These are phyloP conservation scores for Peziza echinospora DNA, from an alignment of 495 filamentous ascomycete genomes.

Conservation along the genomic window DNA sequence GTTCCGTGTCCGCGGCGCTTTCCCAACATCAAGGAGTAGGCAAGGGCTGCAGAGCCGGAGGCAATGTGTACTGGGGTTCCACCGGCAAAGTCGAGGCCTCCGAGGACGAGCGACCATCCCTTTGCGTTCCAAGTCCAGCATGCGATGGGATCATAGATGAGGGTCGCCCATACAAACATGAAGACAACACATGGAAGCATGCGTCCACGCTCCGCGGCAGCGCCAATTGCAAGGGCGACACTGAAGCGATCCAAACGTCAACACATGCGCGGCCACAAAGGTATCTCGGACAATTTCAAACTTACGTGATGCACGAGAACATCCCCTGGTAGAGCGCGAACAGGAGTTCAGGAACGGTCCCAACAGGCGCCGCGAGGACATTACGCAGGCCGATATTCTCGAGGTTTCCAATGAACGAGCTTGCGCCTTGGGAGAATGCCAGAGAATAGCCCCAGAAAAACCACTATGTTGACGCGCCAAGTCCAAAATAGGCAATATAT, in stretches of 20 bases:
- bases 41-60: slow-evolving; percentile 73
- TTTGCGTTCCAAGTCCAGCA: slow-evolving; percentile 94
- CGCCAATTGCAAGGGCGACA: slow-evolving; percentile 78
- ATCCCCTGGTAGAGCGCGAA: slow-evolving; percentile 95
- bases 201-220: slow-evolving; percentile 76
- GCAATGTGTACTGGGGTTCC: slow-evolving; percentile 92
- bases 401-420: slow-evolving; percentile 65
- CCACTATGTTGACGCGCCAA: slow-evolving; percentile 31
- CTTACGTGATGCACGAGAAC: slow-evolving; percentile 84
- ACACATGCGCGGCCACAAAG: neutral
- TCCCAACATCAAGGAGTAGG: slow-evolving; percentile 59
- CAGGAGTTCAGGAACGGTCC: slow-evolving; percentile 70
- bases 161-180: slow-evolving; percentile 88
- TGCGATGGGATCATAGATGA: slow-evolving; percentile 87
- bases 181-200: slow-evolving; percentile 89
- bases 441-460: slow-evolving; percentile 99
- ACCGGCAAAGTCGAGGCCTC: slow-evolving; percentile 87
- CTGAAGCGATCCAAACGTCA: slow-evolving; percentile 18
- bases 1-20: slow-evolving; percentile 52
- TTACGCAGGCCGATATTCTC: slow-evolving; percentile 68
- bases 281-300: slow-evolving; percentile 5
- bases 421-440: slow-evolving; percentile 70
- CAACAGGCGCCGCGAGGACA: slow-evolving; percentile 61
- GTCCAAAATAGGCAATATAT: neutral
- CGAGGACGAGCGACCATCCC: slow-evolving; percentile 68